Evolutionary conservation across 2,329 filamentous ascomycete species (phyloP).

Genomic region (Fusarium pseudoanthophilum): DNA sequence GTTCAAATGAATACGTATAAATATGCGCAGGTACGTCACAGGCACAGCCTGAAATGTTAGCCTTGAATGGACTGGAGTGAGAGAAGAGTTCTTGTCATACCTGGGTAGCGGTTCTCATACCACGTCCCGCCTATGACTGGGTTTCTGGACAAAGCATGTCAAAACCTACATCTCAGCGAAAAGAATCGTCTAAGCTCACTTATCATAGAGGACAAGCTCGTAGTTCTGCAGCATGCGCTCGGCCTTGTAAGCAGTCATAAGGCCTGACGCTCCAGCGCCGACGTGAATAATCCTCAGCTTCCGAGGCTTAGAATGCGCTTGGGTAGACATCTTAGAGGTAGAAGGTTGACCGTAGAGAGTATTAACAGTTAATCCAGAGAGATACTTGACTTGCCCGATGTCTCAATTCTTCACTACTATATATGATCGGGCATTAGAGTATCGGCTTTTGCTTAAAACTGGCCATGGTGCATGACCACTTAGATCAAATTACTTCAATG

Average conservation of each 20-base stretch:
- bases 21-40: background rate
- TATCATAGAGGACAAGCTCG: background rate
- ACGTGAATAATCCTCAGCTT: background rate
- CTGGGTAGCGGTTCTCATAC: background rate
- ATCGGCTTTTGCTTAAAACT: too few species aligned
- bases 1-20: background rate
- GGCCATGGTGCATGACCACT: too few species aligned
- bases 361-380: fast-evolving
- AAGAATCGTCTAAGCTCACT: background rate
- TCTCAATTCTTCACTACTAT: too few species aligned
- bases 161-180: background rate
- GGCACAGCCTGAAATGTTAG: background rate
- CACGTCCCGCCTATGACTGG: background rate
- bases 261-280: background rate
- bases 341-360: fast-evolving
- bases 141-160: background rate
- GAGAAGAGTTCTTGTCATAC: background rate
- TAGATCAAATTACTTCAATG: too few species aligned
- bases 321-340: background rate
- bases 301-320: background rate
- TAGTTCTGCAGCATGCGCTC: background rate
- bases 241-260: background rate
- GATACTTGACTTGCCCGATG: fast-evolving
- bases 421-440: background rate
- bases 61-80: fast-evolving